Evolutionary conservation across 257 asterid genomes (phyloP).

Genomic region (Ballota nigra): DNA sequence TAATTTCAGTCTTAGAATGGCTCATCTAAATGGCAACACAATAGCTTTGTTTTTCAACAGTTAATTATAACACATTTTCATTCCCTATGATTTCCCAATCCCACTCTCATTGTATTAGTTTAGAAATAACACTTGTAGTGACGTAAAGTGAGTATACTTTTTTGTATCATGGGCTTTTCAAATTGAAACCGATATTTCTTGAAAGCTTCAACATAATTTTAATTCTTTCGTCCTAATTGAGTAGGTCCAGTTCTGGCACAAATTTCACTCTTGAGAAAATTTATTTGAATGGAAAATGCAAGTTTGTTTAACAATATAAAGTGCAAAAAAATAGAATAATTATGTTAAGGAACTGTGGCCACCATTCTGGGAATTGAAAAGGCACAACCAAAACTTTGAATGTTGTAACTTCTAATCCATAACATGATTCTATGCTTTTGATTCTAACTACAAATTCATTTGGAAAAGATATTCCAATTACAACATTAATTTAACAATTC

Average conservation of each 20-base stretch:
- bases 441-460: background rate
- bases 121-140: background rate
- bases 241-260: background rate
- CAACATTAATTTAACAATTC: background rate
- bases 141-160: background rate
- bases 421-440: background rate
- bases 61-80: conserved; percentile 3
- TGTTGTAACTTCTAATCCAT: background rate
- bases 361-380: background rate
- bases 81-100: background rate
- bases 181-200: background rate
- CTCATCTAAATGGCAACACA: background rate
- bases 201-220: background rate
- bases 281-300: background rate
- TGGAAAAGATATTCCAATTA: background rate
- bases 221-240: background rate
- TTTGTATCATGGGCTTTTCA: background rate
- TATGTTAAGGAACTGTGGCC: background rate
- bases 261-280: background rate
- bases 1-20: no score
- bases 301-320: background rate
- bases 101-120: background rate
- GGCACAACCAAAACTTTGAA: background rate
- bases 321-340: background rate
- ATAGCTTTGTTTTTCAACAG: background rate